A percentile compares a stretch with the other conserved stretches of the same genome.
Evolutionary conservation across 306 rosid species (phyloP).

Genomic region (Medicago arabica): DNA sequence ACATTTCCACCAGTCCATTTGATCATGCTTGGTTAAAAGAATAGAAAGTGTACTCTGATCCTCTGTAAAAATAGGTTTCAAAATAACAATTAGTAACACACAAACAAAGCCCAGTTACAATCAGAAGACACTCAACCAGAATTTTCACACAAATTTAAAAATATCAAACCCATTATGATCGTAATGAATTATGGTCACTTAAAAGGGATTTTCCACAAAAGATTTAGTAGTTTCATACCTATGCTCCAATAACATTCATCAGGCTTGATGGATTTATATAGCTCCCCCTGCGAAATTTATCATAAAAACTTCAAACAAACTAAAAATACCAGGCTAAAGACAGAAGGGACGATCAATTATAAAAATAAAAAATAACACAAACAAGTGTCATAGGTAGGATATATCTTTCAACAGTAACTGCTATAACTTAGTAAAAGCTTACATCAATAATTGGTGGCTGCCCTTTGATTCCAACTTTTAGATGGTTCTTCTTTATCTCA

Average conservation of each 20-base stretch:
- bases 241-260: slow-evolving; percentile 97
- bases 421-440: slow-evolving; percentile 33
- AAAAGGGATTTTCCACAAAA: background rate
- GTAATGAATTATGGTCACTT: background rate
- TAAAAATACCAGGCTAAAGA: background rate
- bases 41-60: slow-evolving; percentile 76
- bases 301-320: background rate
- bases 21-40: slow-evolving; percentile 93
- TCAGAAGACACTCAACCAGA: background rate
- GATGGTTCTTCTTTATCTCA: slow-evolving; percentile 84
- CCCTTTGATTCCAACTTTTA: slow-evolving; percentile 90
- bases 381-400: background rate
- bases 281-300: slow-evolving; percentile 64
- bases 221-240: slow-evolving; percentile 53
- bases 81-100: background rate
- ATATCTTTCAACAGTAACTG: background rate
- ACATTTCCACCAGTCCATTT: slow-evolving; percentile 98
- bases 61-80: slow-evolving; percentile 66
- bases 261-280: slow-evolving; percentile 65
- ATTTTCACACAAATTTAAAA: background rate
- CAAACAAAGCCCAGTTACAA: no score
- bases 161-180: background rate
- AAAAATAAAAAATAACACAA: background rate
- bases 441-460: slow-evolving; percentile 94
- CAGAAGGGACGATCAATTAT: background rate